phyloP scores from a whole-genome alignment of 2,329 filamentous ascomycete species.

The Claviceps sp. region DNA sequence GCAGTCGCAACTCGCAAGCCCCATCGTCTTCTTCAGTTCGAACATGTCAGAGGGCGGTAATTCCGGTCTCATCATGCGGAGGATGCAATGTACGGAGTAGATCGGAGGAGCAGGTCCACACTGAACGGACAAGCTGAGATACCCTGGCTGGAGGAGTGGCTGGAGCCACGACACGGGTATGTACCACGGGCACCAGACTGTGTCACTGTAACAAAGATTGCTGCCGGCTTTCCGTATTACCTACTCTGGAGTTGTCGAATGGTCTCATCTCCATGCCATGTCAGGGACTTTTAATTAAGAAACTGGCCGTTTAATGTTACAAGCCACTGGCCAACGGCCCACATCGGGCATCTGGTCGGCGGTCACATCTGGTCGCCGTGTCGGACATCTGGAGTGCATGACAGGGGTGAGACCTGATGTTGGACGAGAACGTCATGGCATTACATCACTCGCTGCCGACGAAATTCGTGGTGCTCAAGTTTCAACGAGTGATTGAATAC shows the following conservation, averaged over 20 bases:
- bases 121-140: background rate
- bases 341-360: background rate
- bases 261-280: background rate
- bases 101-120: background rate
- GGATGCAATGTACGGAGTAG: background rate
- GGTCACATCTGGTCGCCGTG: too few species aligned
- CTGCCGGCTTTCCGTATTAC: background rate
- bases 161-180: too few species aligned
- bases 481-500: too few species aligned
- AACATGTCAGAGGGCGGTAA: background rate
- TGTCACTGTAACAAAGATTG: background rate
- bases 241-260: background rate
- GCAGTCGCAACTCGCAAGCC: background rate
- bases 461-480: background rate
- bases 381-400: background rate
- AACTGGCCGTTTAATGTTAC: background rate
- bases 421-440: background rate
- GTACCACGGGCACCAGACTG: background rate
- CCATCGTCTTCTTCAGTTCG: background rate
- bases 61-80: background rate
- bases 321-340: background rate
- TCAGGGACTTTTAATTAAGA: background rate
- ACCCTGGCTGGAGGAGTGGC: background rate
- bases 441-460: background rate
- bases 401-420: conserved; percentile 2